These are phyloP conservation scores for Plasmodium ovale DNA, from an alignment of 169 alveolate genomes.

Conservation along the genomic window DNA sequence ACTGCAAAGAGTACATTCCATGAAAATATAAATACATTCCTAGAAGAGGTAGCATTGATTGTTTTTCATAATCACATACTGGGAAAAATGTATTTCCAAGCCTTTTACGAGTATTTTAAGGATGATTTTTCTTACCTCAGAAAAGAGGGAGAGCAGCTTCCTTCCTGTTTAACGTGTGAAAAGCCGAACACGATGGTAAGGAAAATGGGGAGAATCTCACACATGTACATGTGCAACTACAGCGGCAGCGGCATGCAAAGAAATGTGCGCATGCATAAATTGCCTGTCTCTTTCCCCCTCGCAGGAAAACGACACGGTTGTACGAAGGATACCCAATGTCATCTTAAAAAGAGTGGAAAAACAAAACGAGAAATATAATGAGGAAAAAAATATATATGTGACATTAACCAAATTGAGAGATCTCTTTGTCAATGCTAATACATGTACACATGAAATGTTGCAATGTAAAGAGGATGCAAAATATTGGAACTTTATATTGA, in stretches of 20 bases:
- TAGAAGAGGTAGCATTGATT: too few species aligned
- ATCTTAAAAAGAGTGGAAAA: slow-evolving; percentile 46
- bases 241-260: too few species aligned
- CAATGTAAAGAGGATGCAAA: slow-evolving; percentile 22
- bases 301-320: slow-evolving; percentile 74
- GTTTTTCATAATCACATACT: too few species aligned
- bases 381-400: slow-evolving; percentile 16
- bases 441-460: slow-evolving; percentile 54
- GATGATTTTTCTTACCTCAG: slow-evolving; percentile 54
- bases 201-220: too few species aligned
- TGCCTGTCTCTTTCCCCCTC: background rate
- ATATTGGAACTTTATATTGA: slow-evolving; percentile 30
- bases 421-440: slow-evolving; percentile 28
- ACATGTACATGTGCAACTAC: too few species aligned
- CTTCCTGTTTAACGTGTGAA: slow-evolving; percentile 36
- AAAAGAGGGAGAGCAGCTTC: slow-evolving; percentile 27
- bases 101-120: slow-evolving; percentile 60
- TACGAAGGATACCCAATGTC: slow-evolving; percentile 38
- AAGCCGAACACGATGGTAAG: slow-evolving; percentile 36
- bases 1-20: too few species aligned
- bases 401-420: slow-evolving; percentile 39
- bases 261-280: background rate
- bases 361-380: slow-evolving; percentile 34
- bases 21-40: too few species aligned
- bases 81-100: slow-evolving; percentile 25